phyloP scores from a whole-genome alignment of 139 green algal species.

The Chlamydomonas urium region DNA sequence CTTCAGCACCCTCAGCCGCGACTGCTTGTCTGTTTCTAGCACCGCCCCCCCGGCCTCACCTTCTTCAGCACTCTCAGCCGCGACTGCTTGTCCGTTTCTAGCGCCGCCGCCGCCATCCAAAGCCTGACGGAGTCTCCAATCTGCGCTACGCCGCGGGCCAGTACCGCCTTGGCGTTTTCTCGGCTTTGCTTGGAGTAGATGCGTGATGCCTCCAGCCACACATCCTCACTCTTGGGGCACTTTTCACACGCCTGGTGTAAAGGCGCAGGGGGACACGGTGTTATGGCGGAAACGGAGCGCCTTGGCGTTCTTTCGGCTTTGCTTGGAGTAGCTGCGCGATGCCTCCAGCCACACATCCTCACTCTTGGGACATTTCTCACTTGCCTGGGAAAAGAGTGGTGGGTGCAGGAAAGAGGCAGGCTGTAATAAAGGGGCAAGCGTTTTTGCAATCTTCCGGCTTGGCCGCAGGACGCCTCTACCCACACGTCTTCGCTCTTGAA shows the following conservation, averaged over 20 bases:
- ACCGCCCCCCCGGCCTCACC: conserved; percentile 50
- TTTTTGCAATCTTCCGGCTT: too few species aligned
- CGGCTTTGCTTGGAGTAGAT: conserved; percentile 35
- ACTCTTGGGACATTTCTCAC: conserved; percentile 74
- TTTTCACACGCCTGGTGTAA: conserved; percentile 33
- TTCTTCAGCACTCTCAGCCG: conserved; percentile 88
- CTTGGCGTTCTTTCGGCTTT: conserved; percentile 64
- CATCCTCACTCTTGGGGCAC: conserved; percentile 92
- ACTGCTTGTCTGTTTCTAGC: conserved; percentile 61
- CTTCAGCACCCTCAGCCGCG: conserved; percentile 86
- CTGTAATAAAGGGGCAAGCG: not conserved
- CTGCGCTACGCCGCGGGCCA: conserved; percentile 21
- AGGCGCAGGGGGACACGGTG: not conserved
- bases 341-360: conserved; percentile 99
- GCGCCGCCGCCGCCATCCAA: conserved; percentile 77
- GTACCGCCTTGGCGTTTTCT: conserved; percentile 63
- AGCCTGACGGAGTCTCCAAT: conserved; percentile 65
- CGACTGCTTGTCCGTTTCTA: conserved; percentile 65
- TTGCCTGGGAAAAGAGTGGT: not conserved
- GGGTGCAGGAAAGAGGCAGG: not conserved
- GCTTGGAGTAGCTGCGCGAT: conserved; percentile 45
- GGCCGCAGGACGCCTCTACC: conserved; percentile 87
- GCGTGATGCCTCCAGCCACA: conserved; percentile 95
- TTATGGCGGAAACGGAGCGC: conserved; percentile 25
- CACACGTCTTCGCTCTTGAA: conserved; percentile 85